phyloP scores from a whole-genome alignment of 2,329 filamentous ascomycete species.

The Trichoderma hamatum region DNA sequence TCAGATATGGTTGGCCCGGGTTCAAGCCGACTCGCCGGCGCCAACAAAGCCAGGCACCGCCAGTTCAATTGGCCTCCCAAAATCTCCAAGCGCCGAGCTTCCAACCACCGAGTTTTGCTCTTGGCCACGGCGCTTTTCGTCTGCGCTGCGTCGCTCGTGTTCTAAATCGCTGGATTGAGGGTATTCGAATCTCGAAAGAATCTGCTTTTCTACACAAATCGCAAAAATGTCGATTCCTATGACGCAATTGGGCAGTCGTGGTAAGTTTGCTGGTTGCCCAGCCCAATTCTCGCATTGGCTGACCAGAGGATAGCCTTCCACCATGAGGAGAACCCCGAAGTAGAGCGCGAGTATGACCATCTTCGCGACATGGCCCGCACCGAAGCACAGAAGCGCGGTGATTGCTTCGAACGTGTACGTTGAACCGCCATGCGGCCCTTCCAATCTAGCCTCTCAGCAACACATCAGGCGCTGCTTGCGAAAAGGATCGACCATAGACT shows the following conservation, averaged over 20 bases:
- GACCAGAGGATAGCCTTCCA: constrained; percentile 65
- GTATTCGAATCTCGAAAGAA: not conserved
- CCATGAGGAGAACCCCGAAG: constrained; percentile 65
- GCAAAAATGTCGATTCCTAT: constrained; percentile 43
- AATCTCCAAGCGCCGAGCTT: constrained; percentile 12
- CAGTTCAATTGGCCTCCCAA: not conserved
- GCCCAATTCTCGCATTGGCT: not conserved
- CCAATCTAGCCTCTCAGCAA: not conserved
- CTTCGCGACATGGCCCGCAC: constrained; percentile 80
- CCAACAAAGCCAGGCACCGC: constrained; percentile 18
- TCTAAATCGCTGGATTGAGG: not conserved
- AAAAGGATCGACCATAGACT: not conserved
- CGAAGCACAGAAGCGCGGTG: constrained; percentile 76
- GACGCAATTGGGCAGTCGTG: constrained; percentile 46
- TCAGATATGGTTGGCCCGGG: constrained; percentile 26
- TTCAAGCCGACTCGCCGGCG: constrained; percentile 17
- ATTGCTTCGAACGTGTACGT: constrained; percentile 73
- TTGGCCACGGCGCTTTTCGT: not conserved
- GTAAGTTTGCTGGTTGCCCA: constrained; percentile 37
- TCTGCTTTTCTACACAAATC: constrained; percentile 19
- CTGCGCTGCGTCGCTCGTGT: not conserved
- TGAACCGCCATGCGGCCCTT: not conserved
- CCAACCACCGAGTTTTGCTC: not conserved
- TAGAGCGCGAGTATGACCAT: constrained; percentile 89
- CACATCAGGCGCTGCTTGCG: no score